A percentile compares a stretch with the other conserved stretches of the same genome.
Evolutionary conservation across 2,329 filamentous ascomycete genomes (phyloP).

Genomic region (Seiridium unicorne): DNA sequence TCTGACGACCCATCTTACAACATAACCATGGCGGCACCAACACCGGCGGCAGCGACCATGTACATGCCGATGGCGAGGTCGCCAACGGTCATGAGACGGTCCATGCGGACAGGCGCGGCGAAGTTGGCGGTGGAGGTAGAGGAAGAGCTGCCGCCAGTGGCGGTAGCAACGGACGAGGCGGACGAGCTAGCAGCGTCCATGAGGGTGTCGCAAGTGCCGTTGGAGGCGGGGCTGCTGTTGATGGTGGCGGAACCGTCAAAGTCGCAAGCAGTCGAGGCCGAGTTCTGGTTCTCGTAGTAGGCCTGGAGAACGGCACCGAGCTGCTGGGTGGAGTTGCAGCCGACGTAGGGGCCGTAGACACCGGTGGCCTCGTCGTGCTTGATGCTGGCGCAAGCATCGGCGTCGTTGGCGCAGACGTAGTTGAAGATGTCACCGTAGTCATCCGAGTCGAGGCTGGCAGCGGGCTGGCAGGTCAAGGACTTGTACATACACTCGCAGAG

Average conservation of each 20-base stretch:
- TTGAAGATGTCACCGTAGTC: conserved; percentile 48
- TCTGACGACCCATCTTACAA: conserved; percentile 36
- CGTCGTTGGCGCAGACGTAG: conserved; percentile 39
- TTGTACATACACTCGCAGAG: conserved; percentile 73
- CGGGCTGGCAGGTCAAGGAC: conserved; percentile 61
- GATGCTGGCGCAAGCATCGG: conserved; percentile 55
- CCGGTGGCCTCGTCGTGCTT: conserved; percentile 52
- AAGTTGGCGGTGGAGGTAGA: conserved; percentile 33
- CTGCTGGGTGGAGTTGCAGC: conserved; percentile 60
- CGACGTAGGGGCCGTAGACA: conserved; percentile 61
- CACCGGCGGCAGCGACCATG: conserved; percentile 48
- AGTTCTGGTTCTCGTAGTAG: conserved; percentile 53
- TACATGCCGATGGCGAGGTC: conserved; percentile 50
- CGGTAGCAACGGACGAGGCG: conserved; percentile 29
- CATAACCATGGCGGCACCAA: conserved; percentile 52
- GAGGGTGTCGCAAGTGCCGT: conserved; percentile 53
- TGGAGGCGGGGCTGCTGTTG: conserved; percentile 11
- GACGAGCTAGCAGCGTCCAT: conserved; percentile 43
- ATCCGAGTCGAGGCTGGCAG: conserved; percentile 47
- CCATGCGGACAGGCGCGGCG: conserved; percentile 32
- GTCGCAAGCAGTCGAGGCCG: conserved; percentile 49
- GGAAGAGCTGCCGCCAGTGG: conserved; percentile 19
- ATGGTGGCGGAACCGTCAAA: conserved; percentile 53
- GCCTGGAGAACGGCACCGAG: conserved; percentile 59
- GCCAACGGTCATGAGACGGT: conserved; percentile 42